These are phyloP conservation scores for Tuber microsphaerosporum DNA, from an alignment of 495 filamentous ascomycete genomes.

Conservation along the genomic window DNA sequence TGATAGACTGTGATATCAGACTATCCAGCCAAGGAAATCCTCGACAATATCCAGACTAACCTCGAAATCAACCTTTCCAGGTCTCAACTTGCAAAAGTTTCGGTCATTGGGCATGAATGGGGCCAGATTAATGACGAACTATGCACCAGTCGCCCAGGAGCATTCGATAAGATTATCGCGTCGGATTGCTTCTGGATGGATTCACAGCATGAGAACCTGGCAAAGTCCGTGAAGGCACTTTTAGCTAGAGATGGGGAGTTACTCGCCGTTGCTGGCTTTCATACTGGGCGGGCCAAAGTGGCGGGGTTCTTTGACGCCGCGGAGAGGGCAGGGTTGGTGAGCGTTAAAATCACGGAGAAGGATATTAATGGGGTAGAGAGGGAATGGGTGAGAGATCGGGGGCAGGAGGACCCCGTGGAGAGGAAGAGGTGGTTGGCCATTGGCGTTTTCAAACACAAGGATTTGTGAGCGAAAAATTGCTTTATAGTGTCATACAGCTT, in stretches of 20 bases:
- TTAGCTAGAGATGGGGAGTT: slow-evolving; percentile 54
- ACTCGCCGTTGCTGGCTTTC: slow-evolving; percentile 70
- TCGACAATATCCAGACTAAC: slow-evolving; percentile 58
- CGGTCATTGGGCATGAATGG: slow-evolving; percentile 66
- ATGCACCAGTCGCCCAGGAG: slow-evolving; percentile 47
- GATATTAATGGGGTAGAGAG: slow-evolving; percentile 62
- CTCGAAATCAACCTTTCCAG: slow-evolving; percentile 51
- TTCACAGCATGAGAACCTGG: slow-evolving; percentile 65
- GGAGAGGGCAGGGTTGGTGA: slow-evolving; percentile 56
- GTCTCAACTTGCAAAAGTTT: slow-evolving; percentile 29
- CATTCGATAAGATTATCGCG: slow-evolving; percentile 64
- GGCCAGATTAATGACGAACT: slow-evolving; percentile 55
- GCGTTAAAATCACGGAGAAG: slow-evolving; percentile 57
- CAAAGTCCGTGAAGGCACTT: slow-evolving; percentile 63
- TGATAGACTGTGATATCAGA: slow-evolving; percentile 55
- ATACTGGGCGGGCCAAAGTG: slow-evolving; percentile 71
- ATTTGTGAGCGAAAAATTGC: slow-evolving; percentile 3
- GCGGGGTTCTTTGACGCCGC: slow-evolving; percentile 63
- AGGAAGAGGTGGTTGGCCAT: slow-evolving; percentile 74
- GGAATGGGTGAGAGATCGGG: slow-evolving; percentile 59
- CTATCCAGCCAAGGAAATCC: slow-evolving; percentile 62
- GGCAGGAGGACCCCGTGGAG: slow-evolving; percentile 57
- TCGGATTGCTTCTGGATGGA: slow-evolving; percentile 87
- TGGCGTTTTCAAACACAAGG: slow-evolving; percentile 52
- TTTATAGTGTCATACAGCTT: slow-evolving; percentile 1